A percentile compares a stretch with the other conserved stretches of the same genome.
Conservation (phyloP, 768 basidiomycete species). For the Exsudoporus frostii region DNA sequence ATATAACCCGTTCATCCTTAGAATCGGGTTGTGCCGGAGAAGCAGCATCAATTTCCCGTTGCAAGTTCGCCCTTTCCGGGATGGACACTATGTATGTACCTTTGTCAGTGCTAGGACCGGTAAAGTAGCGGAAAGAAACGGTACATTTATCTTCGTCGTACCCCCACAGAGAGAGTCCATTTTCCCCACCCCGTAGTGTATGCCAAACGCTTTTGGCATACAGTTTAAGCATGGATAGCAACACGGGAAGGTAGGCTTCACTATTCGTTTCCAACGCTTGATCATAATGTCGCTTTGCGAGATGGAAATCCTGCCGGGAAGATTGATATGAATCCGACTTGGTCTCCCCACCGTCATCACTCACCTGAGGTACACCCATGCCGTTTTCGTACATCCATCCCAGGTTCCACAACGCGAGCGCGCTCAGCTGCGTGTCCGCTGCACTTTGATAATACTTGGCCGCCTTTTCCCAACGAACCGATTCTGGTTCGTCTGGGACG, state of each 20-base stretch:
- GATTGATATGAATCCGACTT: neutral
- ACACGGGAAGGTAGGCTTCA: conserved; percentile 87
- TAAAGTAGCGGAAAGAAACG: neutral
- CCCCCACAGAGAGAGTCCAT: conserved; percentile 66
- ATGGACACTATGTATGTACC: conserved; percentile 19
- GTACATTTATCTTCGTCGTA: conserved; percentile 47
- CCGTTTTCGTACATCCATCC: conserved; percentile 99
- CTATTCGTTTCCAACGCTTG: conserved; percentile 79
- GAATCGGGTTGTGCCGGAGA: conserved; percentile 6
- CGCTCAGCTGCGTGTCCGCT: conserved; percentile 87
- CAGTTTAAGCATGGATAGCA: conserved; percentile 76
- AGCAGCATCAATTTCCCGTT: conserved; percentile 25
- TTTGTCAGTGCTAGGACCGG: conserved; percentile 6
- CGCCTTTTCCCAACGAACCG: conserved; percentile 78
- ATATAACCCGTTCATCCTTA: conserved; percentile 1
- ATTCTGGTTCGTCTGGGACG: conserved; percentile 63
- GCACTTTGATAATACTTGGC: conserved; percentile 94
- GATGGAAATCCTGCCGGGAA: conserved; percentile 76
- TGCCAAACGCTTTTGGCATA: conserved; percentile 85
- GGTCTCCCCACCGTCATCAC: conserved; percentile 4
- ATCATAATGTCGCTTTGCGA: conserved; percentile 96
- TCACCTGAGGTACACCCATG: conserved; percentile 81
- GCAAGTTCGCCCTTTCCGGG: conserved; percentile 16
- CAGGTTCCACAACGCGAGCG: conserved; percentile 96
- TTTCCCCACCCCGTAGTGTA: conserved; percentile 66